phyloP scores from a whole-genome alignment of 2,329 filamentous ascomycete genomes.

The Scedosporium dehoogii region DNA sequence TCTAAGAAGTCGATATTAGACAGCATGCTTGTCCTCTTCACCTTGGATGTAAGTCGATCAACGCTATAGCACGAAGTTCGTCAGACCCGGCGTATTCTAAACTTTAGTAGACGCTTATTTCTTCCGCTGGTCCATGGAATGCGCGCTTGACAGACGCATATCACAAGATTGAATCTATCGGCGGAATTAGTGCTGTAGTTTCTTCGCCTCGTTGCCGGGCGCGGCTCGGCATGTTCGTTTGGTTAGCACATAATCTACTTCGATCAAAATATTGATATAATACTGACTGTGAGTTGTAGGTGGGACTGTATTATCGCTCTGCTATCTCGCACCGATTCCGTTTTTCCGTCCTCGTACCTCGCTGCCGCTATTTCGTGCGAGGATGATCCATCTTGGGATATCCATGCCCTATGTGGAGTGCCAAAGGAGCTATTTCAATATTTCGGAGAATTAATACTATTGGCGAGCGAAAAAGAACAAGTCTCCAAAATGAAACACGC shows the following conservation, averaged over 20 bases:
- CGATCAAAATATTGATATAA: not conserved
- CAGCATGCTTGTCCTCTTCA: too few species aligned
- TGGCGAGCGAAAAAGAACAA: conserved; percentile 9
- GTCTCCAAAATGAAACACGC: conserved; percentile 7
- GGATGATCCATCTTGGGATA: conserved; percentile 3
- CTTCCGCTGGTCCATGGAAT: conserved; percentile 9
- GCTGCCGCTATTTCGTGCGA: not conserved
- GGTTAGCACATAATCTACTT: conserved; percentile 3
- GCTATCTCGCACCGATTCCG: too few species aligned
- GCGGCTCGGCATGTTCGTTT: conserved; percentile 10
- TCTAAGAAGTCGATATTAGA: too few species aligned
- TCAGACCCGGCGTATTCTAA: too few species aligned
- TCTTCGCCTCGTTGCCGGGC: not conserved
- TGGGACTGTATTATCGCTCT: not conserved
- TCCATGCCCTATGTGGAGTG: conserved; percentile 7
- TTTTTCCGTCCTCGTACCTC: too few species aligned
- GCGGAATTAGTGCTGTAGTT: not conserved
- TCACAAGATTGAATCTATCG: conserved; percentile 5
- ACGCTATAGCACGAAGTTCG: too few species aligned
- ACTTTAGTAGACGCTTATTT: not conserved
- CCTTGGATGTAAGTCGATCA: too few species aligned
- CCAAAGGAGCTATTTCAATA: conserved; percentile 7
- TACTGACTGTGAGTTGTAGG: not conserved
- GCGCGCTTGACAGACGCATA: conserved; percentile 5
- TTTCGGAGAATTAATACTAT: conserved; percentile 5